Conservation (phyloP, 352 stramenopile species). For the Phytophthora meadii region DNA sequence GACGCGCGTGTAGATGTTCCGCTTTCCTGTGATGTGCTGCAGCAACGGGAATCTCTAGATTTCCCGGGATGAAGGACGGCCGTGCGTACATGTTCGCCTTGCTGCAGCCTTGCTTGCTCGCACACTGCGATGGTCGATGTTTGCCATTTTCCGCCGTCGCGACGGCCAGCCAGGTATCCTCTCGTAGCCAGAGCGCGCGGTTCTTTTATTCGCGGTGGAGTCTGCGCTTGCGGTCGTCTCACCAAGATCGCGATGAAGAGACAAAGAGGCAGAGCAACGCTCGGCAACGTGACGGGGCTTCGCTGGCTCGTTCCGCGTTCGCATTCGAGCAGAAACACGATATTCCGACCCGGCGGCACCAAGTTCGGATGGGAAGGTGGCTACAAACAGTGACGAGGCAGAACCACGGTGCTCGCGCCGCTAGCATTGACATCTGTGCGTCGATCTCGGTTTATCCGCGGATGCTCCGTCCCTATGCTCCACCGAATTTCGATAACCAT, state of each 20-base stretch:
- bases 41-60: slow-evolving; percentile 9
- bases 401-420: slow-evolving; percentile 14
- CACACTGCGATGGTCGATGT: not conserved
- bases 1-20: slow-evolving; percentile 9
- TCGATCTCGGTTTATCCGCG: slow-evolving; percentile 5
- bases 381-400: slow-evolving; percentile 38
- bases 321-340: slow-evolving; percentile 33
- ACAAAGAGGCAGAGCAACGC: slow-evolving; percentile 19
- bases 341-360: slow-evolving; percentile 32
- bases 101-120: slow-evolving; percentile 10
- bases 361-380: slow-evolving; percentile 33
- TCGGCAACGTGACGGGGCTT: slow-evolving; percentile 18
- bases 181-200: slow-evolving; percentile 25
- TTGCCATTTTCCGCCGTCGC: slow-evolving; percentile 10
- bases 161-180: slow-evolving; percentile 16
- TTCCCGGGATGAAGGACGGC: slow-evolving; percentile 4
- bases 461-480: slow-evolving; percentile 12
- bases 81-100: not conserved
- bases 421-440: slow-evolving; percentile 9
- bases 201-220: slow-evolving; percentile 27
- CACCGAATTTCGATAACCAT: slow-evolving; percentile 24
- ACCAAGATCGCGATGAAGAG: slow-evolving; percentile 28
- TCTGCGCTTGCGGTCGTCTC: slow-evolving; percentile 22
- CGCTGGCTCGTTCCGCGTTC: slow-evolving; percentile 24
- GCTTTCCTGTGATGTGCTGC: slow-evolving; percentile 20